These are phyloP conservation scores for Oryza meridionalis DNA, from an alignment of 176 grass and related monocot genomes.

Conservation along the genomic window DNA sequence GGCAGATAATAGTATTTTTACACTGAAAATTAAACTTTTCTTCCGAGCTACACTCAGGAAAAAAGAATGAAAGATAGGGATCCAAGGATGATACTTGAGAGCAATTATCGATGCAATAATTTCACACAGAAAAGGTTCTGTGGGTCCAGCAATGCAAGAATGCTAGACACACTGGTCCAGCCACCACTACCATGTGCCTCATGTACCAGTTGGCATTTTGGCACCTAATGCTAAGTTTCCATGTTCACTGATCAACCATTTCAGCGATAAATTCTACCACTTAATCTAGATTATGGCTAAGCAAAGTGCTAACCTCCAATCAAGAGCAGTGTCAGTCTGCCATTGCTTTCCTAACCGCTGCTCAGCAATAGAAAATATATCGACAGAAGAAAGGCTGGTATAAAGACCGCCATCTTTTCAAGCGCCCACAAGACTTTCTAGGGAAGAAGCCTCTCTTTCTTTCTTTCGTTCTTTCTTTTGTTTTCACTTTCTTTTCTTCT, in stretches of 20 bases:
- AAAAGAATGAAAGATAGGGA: slow-evolving; percentile 3
- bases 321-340: slow-evolving; percentile 54
- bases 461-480: slow-evolving; percentile 9
- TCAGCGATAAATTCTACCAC: slow-evolving; percentile 33
- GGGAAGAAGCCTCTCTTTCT: slow-evolving; percentile 34
- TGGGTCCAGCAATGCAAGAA: slow-evolving; percentile 52
- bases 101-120: slow-evolving; percentile 64
- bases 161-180: slow-evolving; percentile 52
- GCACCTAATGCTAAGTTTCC: slow-evolving; percentile 47
- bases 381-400: slow-evolving; percentile 51
- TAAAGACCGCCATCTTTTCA: slow-evolving; percentile 60
- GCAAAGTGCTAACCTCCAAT: slow-evolving; percentile 33
- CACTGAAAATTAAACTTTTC: slow-evolving; percentile 28
- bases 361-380: slow-evolving; percentile 53
- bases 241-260: slow-evolving; percentile 55
- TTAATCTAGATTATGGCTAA: slow-evolving; percentile 34
- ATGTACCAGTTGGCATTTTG: slow-evolving; percentile 59
- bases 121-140: slow-evolving; percentile 50
- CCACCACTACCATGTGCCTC: slow-evolving; percentile 56
- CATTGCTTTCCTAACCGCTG: slow-evolving; percentile 43
- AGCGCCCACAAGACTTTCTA: slow-evolving; percentile 42
- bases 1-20: slow-evolving; percentile 33
- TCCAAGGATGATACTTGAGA: slow-evolving; percentile 40
- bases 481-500: slow-evolving; percentile 19
- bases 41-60: slow-evolving; percentile 20